Conservation (phyloP, 164 flowering plant species). For the Stephania japonica region DNA sequence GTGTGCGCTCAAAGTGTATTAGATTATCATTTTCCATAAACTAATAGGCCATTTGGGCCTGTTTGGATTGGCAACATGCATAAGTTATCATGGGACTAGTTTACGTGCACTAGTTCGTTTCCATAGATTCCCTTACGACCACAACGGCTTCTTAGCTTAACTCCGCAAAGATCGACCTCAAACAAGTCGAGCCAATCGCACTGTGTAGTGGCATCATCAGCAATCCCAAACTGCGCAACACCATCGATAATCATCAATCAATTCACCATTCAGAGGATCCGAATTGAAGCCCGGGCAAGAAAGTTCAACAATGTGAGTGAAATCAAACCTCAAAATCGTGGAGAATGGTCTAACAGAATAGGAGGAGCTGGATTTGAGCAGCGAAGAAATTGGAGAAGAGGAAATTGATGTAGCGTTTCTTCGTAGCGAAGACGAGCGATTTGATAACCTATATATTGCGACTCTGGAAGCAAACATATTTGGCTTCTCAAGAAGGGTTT, state of each 20-base stretch:
- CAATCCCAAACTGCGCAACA: slow-evolving; percentile 35
- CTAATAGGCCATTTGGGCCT: no score
- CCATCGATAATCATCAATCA: slow-evolving; percentile 42
- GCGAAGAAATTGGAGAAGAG: slow-evolving; percentile 12
- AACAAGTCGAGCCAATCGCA: slow-evolving; percentile 54
- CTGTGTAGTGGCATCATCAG: slow-evolving; percentile 56
- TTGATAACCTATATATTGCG: slow-evolving; percentile 25
- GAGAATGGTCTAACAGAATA: slow-evolving; percentile 21
- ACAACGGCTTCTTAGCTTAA: no score
- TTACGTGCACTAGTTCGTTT: no score
- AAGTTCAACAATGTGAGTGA: not conserved
- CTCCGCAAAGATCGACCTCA: slow-evolving; percentile 44
- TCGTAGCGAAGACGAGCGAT: slow-evolving; percentile 27
- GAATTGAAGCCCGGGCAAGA: not conserved
- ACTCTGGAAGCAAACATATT: slow-evolving; percentile 28
- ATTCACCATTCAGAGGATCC: not conserved
- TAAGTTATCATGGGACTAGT: no score
- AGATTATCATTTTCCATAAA: no score
- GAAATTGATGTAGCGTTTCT: slow-evolving; percentile 4
- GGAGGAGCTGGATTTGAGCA: slow-evolving; percentile 17
- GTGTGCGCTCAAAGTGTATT: no score
- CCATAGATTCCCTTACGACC: no score
- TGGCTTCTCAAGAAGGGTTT: not conserved
- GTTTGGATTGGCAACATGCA: no score
- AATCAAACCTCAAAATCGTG: slow-evolving; percentile 30